Conservation (phyloP, 2,329 filamentous ascomycete species). For the Alternaria gansuensis region DNA sequence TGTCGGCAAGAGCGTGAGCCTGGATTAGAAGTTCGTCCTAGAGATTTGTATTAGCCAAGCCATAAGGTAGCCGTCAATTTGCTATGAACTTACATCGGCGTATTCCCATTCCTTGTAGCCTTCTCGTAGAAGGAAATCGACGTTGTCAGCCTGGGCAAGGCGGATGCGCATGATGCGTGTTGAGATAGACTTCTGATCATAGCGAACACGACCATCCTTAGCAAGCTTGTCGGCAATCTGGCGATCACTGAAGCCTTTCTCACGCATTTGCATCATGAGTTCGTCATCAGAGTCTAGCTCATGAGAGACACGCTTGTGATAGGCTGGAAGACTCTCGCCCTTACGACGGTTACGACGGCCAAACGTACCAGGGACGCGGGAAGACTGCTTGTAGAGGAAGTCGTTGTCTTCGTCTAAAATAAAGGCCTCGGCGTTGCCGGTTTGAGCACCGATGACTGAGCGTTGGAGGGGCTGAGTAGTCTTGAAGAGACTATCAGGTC, state of each 20-base stretch:
- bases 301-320: slow-evolving; percentile 54
- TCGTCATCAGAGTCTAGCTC: slow-evolving; percentile 61
- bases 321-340: slow-evolving; percentile 52
- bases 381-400: slow-evolving; percentile 16
- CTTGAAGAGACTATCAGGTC: slow-evolving; percentile 15
- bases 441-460: slow-evolving; percentile 22
- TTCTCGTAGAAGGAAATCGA: slow-evolving; percentile 58
- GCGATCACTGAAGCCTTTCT: slow-evolving; percentile 55
- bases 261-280: slow-evolving; percentile 56
- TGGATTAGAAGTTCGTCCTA: slow-evolving; percentile 58
- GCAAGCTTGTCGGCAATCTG: slow-evolving; percentile 56
- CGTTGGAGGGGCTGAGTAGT: slow-evolving; percentile 17
- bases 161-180: slow-evolving; percentile 59
- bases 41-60: slow-evolving; percentile 9
- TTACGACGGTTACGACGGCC: slow-evolving; percentile 33
- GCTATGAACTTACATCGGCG: slow-evolving; percentile 54
- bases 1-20: slow-evolving; percentile 54
- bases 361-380: slow-evolving; percentile 36
- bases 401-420: slow-evolving; percentile 33
- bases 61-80: background rate
- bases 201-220: slow-evolving; percentile 55
- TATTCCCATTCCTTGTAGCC: slow-evolving; percentile 61
- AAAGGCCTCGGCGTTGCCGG: slow-evolving; percentile 31
- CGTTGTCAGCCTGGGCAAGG: slow-evolving; percentile 53
- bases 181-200: slow-evolving; percentile 59